Evolutionary conservation across 768 basidiomycete species (phyloP).

Genomic region (Hericium rajendrae): DNA sequence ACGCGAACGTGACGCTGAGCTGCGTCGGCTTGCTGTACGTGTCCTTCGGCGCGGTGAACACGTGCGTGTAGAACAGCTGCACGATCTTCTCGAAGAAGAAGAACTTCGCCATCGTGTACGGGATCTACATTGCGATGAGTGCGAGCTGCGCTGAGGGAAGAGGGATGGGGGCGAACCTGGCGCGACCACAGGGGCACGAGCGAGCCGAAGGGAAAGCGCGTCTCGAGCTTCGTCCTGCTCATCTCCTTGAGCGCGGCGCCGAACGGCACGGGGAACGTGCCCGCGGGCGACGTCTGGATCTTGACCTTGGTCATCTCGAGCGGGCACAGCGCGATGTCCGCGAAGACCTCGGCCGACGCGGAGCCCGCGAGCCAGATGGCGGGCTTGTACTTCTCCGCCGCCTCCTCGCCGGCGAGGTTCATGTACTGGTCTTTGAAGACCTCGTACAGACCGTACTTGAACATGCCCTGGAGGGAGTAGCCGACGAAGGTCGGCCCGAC

Average conservation of each 20-base stretch:
- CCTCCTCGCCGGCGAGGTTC: constrained; percentile 83
- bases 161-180: too few species aligned
- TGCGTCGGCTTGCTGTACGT: constrained; percentile 74
- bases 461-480: constrained; percentile 93
- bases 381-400: constrained; percentile 71
- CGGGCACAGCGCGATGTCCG: constrained; percentile 84
- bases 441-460: constrained; percentile 98
- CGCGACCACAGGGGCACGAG: constrained; percentile 83
- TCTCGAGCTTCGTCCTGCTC: constrained; percentile 54
- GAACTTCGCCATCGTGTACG: constrained; percentile 99
- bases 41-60: constrained; percentile 73
- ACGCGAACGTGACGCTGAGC: constrained; percentile 81
- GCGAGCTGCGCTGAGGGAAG: too few species aligned
- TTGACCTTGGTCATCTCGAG: constrained; percentile 92
- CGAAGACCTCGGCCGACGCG: constrained; percentile 88
- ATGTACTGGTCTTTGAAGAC: constrained; percentile 90
- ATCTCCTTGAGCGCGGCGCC: constrained; percentile 65
- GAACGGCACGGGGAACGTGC: constrained; percentile 73
- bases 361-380: constrained; percentile 91
- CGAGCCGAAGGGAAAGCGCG: constrained; percentile 80
- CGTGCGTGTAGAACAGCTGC: constrained; percentile 78
- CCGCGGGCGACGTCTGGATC: constrained; percentile 68
- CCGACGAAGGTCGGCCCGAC: constrained; percentile 89
- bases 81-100: constrained; percentile 91
- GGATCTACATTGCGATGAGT: too few species aligned